phyloP scores from a whole-genome alignment of 768 basidiomycete species.

The Suillus brevipes region DNA sequence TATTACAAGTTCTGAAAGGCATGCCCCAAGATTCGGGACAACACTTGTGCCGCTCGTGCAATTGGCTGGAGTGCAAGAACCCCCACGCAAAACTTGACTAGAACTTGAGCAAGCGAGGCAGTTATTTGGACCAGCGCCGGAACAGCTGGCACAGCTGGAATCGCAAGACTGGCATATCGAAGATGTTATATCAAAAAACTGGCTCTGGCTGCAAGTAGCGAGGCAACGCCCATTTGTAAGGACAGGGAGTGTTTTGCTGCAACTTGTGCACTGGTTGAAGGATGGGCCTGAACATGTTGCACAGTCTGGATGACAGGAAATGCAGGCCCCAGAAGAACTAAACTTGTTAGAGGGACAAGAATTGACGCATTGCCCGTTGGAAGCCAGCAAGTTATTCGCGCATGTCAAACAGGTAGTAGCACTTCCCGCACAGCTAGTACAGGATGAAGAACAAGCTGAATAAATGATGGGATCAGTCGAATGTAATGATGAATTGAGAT shows the following conservation, averaged over 20 bases:
- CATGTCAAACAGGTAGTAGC: conserved; percentile 77
- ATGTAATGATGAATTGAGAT: not conserved
- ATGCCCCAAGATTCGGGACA: conserved; percentile 71
- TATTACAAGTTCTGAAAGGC: conserved; percentile 75
- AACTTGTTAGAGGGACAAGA: conserved; percentile 76
- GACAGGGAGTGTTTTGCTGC: conserved; percentile 67
- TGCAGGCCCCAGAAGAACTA: conserved; percentile 62
- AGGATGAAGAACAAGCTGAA: conserved; percentile 70
- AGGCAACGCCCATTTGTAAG: conserved; percentile 76
- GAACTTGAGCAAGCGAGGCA: conserved; percentile 76
- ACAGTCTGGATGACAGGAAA: conserved; percentile 85
- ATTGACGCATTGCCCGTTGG: conserved; percentile 70
- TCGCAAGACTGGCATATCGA: conserved; percentile 73
- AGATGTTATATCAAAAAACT: conserved; percentile 70
- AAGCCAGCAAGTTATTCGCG: conserved; percentile 61
- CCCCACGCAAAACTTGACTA: conserved; percentile 58
- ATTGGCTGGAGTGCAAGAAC: conserved; percentile 61
- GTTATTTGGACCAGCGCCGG: conserved; percentile 60
- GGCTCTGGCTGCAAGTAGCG: conserved; percentile 67
- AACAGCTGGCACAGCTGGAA: conserved; percentile 76
- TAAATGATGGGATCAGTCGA: conserved; percentile 13
- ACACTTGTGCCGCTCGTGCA: conserved; percentile 58
- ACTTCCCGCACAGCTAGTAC: conserved; percentile 67
- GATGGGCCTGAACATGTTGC: conserved; percentile 76
- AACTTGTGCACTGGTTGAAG: conserved; percentile 78